A percentile compares a stretch with the other conserved stretches of the same genome.
Evolutionary conservation across 2,329 filamentous ascomycete species (phyloP).

Genomic region (Fusarium sp.): DNA sequence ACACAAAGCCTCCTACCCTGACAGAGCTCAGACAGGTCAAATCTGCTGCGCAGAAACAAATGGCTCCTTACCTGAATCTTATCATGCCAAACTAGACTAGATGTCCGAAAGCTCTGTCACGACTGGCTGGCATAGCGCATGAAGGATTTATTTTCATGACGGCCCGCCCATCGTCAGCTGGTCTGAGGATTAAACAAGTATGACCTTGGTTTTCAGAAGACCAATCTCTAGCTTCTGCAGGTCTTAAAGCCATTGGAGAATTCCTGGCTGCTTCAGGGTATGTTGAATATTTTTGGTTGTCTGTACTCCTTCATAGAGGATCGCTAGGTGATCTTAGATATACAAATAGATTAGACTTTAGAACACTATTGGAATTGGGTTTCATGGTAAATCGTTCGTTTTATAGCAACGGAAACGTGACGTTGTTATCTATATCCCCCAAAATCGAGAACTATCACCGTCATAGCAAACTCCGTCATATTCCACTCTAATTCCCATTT

Average conservation of each 20-base stretch:
- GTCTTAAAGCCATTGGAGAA: background rate
- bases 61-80: conserved; percentile 49
- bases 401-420: background rate
- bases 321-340: background rate
- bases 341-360: background rate
- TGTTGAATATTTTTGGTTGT: background rate
- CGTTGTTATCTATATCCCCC: background rate
- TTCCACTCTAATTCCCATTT: background rate
- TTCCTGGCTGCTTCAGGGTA: background rate
- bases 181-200: background rate
- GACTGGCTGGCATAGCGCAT: background rate
- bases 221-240: background rate
- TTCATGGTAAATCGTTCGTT: background rate
- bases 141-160: background rate
- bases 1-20: conserved; percentile 51
- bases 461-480: background rate
- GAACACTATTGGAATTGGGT: background rate
- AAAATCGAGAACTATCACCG: background rate
- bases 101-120: background rate
- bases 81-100: conserved; percentile 12
- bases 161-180: background rate
- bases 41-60: conserved; percentile 47
- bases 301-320: background rate
- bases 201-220: background rate
- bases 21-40: conserved; percentile 59